A percentile compares a stretch with the other conserved stretches of the same genome.
phyloP scores from a whole-genome alignment of 352 stramenopile genomes.

The Pythium scleroteichum region DNA sequence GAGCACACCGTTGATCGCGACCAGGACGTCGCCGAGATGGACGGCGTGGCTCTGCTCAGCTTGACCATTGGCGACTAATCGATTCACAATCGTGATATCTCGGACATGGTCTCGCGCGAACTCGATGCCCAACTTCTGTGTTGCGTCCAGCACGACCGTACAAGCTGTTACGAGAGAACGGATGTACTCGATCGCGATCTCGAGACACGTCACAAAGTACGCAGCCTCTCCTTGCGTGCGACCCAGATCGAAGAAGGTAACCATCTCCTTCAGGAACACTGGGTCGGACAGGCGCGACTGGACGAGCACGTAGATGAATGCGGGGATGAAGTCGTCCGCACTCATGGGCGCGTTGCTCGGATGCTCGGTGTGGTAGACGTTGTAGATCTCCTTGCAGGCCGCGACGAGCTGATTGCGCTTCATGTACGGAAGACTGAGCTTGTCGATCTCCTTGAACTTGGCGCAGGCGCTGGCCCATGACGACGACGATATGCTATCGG shows the following conservation, averaged over 20 bases:
- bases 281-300: conserved; percentile 71
- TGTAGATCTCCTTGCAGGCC: conserved; percentile 86
- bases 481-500: conserved; percentile 56
- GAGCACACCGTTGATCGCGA: conserved; percentile 77
- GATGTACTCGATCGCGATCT: conserved; percentile 89
- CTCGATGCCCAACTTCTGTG: conserved; percentile 73
- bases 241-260: conserved; percentile 77
- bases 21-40: conserved; percentile 65
- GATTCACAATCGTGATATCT: conserved; percentile 62
- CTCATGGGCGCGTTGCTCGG: conserved; percentile 76
- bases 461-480: conserved; percentile 60
- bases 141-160: conserved; percentile 72
- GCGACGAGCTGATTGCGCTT: conserved; percentile 75
- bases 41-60: conserved; percentile 64
- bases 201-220: conserved; percentile 87
- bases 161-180: conserved; percentile 80
- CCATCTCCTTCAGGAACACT: conserved; percentile 72
- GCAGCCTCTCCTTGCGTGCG: conserved; percentile 72
- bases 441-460: conserved; percentile 78
- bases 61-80: conserved; percentile 57
- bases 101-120: conserved; percentile 55
- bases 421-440: conserved; percentile 78
- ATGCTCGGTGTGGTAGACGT: conserved; percentile 70
- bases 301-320: conserved; percentile 88
- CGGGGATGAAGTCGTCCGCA: conserved; percentile 85